Evolutionary conservation across 495 filamentous ascomycete genomes (phyloP), one percentile per base, ranked within the genome.

Genomic region (Neurospora sp.): DNA sequence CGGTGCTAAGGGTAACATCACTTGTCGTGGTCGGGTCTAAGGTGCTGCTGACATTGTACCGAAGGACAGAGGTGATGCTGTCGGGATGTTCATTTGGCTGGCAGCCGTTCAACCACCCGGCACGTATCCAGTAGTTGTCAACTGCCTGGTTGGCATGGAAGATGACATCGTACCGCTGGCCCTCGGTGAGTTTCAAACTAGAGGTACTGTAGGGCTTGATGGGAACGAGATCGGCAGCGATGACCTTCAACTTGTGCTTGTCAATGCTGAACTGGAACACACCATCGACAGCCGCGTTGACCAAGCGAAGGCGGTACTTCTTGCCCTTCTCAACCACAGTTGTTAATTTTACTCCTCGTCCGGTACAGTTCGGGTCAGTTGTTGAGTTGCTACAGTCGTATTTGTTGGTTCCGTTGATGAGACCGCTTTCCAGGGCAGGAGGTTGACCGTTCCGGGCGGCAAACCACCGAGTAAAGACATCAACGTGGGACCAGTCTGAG

Each of bases 121-220:
- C 75, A n/a, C 82, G 80, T 69, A 84, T 69, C 90, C 90, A 92
- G 79, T 89, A 92, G 72, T 86, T 81, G 37, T 77, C 80, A 27
- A 76, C 71, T 2, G 75, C 22, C 65, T 87, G 82, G 71, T 88
- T 84, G 5, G 89, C 90, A 40, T 84, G 83, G 27, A 93, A 85
- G 47, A 94, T 85, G n/a, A 93, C 79, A 74, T 93, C 87, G 72
- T 78, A 90, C 35, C 92, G 85, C 79, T 94, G 90, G 4, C 89
- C 91, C 74, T 91, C 89, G 44, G 75, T 85, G 42, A 94, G 80
- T 5, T 82, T 78, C 4, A 92, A 74, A 4, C 82, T 78, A 18
- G 85, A 76, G 22, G 82, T 81, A 6, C 73, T 74, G 68, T 86
- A 89, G 0, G 88, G 88, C 2, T 74, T 74, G 40, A 90, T 83